Evolutionary conservation across 2,329 filamentous ascomycete species (phyloP).

Genomic region (Penicillium sp.): DNA sequence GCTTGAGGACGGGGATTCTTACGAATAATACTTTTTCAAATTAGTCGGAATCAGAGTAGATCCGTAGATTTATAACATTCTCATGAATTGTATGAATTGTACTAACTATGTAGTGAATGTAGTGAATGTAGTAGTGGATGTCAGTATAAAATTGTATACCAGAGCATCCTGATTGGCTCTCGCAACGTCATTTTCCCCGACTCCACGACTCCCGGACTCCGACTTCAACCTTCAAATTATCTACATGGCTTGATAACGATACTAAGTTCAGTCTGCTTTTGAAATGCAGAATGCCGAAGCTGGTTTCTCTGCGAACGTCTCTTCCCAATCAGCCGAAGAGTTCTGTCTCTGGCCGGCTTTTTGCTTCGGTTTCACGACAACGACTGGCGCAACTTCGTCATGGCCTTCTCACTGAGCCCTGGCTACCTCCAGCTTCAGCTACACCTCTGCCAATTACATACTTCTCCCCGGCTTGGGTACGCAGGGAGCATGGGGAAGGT

Average conservation of each 20-base stretch:
- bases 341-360: constrained; percentile 15
- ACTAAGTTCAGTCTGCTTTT: constrained; percentile 4
- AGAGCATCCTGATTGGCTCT: constrained; percentile 13
- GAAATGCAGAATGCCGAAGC: constrained; percentile 24
- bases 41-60: not conserved
- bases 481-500: constrained; percentile 17
- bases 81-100: not conserved
- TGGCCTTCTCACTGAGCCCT: constrained; percentile 30
- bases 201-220: not conserved
- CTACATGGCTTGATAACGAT: constrained; percentile 14
- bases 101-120: not conserved
- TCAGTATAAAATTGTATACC: not conserved
- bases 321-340: constrained; percentile 8
- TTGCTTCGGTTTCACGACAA: constrained; percentile 23
- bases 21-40: not conserved
- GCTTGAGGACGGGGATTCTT: constrained; percentile 17
- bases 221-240: not conserved
- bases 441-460: constrained; percentile 14
- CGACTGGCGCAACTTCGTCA: constrained; percentile 32
- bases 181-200: constrained; percentile 8
- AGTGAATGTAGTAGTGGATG: not conserved
- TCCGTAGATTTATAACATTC: not conserved
- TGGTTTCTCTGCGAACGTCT: constrained; percentile 12
- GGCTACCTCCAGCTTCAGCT: constrained; percentile 22
- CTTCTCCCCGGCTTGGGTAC: constrained; percentile 22